Evolutionary conservation across 2,329 filamentous ascomycete genomes (phyloP), one percentile per base, ranked within the genome.

Genomic region (Acrodontium crateriforme): DNA sequence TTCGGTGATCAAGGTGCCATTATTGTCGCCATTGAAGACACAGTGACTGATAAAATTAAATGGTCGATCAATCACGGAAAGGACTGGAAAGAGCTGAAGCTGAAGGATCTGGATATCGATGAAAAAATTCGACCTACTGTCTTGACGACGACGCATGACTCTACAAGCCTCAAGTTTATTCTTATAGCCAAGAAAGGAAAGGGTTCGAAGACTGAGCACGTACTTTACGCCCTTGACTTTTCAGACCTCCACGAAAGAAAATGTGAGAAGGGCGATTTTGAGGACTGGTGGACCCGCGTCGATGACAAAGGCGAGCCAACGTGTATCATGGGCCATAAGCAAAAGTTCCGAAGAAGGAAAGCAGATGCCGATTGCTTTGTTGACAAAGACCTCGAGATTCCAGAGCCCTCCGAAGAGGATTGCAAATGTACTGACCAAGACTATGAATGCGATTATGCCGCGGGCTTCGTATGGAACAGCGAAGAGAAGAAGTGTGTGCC

Each of bases 301-400:
- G 78, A 92, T 47, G 69, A 78, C 16, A 69, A 93, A 13, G 78
- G 78, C 17, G 69, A 92, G 28, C 69, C 85, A 2, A 81, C 75
- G 27, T 98, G 89, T 52, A 63, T 98, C 40, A 95, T 98, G 87
- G 89, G 89, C 12, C 85, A 93, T 52, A 92, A 77, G 46, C 87
- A 95, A 50, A 82, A 71, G 37, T 98, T 79, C 55, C 69, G 64
- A 30, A 74, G 89, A 38, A 75, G 89, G 43, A 95, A 91, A 62
- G 78, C 83, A 50, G 70, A 81, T 42, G 78, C 80, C 11, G 73
- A 92, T 35, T 98, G 91, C 56, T 92, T 94, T 51, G 67, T 95
- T 42, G 79, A 81, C 43, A 67, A 80, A 35, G 73, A 87, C 29
- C 94, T 93, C 59, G 74, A 83, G 47, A 79, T 89, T 37, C 74